These are phyloP conservation scores for Trematosphaeria pertusa DNA, from an alignment of 2,329 filamentous ascomycete genomes.

Conservation along the genomic window DNA sequence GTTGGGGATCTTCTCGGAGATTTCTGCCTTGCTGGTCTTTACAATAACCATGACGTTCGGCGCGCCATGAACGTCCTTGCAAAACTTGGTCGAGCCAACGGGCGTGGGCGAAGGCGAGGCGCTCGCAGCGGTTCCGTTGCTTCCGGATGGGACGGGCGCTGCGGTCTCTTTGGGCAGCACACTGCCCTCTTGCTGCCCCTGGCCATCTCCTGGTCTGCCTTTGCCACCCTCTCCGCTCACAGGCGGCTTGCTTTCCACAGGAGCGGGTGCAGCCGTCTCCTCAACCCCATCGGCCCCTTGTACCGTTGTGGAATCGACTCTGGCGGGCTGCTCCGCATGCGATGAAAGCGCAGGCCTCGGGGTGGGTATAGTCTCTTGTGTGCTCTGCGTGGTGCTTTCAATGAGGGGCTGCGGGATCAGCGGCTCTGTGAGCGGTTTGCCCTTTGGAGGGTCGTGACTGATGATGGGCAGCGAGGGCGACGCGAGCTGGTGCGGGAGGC, in stretches of 20 bases:
- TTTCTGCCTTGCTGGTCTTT: constrained; percentile 66
- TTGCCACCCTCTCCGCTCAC: constrained; percentile 22
- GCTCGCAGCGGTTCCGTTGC: background rate
- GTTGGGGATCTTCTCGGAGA: constrained; percentile 60
- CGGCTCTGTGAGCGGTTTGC: constrained; percentile 25
- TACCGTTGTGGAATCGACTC: background rate
- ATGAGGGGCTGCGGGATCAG: constrained; percentile 27
- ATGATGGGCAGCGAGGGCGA: constrained; percentile 30
- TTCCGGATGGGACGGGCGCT: constrained; percentile 2
- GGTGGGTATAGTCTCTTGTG: background rate
- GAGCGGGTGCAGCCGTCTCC: background rate
- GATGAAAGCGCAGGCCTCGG: too few species aligned
- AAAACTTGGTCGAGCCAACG: constrained; percentile 19
- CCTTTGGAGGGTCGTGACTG: constrained; percentile 27
- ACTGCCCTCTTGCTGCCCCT: constrained; percentile 13
- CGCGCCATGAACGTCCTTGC: constrained; percentile 39
- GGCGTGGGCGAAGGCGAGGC: constrained; percentile 1
- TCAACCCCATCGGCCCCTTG: background rate
- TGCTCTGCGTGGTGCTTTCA: background rate
- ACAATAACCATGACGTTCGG: constrained; percentile 64
- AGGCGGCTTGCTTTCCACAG: constrained; percentile 1
- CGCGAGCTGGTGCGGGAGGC: constrained; percentile 27
- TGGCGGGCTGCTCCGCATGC: background rate
- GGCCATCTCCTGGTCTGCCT: constrained; percentile 21
- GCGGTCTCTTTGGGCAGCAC: constrained; percentile 4